Base-by-base conservation (phyloP, 2,329 filamentous ascomycete species). In the Phyllosticta ampelicida region DNA sequence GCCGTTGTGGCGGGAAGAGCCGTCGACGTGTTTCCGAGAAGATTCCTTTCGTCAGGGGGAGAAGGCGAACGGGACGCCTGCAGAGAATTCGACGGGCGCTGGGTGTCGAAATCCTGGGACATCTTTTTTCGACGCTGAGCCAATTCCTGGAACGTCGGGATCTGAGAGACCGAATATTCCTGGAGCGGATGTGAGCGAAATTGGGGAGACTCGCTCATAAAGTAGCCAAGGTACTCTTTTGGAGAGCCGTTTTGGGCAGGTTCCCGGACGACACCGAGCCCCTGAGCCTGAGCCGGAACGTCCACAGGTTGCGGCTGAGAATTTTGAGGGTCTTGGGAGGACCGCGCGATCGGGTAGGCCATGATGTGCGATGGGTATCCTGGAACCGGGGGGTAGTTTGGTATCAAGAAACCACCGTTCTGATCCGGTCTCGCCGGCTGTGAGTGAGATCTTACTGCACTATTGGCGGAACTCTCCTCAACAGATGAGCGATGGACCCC, bases 181-280 rank as follows among this genome's bases (percentile, higher is more conserved):
- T 70, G 70, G 36, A 75, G 67, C 26, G 62, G 60, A 21, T 53
- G 36, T 19, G 55, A 23, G 9, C 53, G 52, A n/a, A 55, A 55
- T 5, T 63, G 60, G 53, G 73, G 69, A 51, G 76, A 74, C 23
- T 77, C 74, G 10, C 71, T 72, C 51, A 78, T 68, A 59, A 74
- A 77, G 63, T 79, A 79, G 3, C 77, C 77, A 11, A 77, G 69
- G 62, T 78, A 79, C 60, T 79, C 77, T 63, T 78, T 78, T 1
- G 76, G 74, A 53, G 73, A 71, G 10, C 70, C 70, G 56, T 67
- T 69, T 13, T 71, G 57, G 10, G 29, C 36, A 28, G 48, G 48
- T 23, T 59, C 53, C 8, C 71, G 68, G 9, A 51, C 21, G 19
- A 64, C 53, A 28, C 61, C 48, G 20, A 63, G 56, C 20, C 61